Evolutionary conservation across 768 basidiomycete genomes (phyloP).

Genomic region (Tulasnella sp.): DNA sequence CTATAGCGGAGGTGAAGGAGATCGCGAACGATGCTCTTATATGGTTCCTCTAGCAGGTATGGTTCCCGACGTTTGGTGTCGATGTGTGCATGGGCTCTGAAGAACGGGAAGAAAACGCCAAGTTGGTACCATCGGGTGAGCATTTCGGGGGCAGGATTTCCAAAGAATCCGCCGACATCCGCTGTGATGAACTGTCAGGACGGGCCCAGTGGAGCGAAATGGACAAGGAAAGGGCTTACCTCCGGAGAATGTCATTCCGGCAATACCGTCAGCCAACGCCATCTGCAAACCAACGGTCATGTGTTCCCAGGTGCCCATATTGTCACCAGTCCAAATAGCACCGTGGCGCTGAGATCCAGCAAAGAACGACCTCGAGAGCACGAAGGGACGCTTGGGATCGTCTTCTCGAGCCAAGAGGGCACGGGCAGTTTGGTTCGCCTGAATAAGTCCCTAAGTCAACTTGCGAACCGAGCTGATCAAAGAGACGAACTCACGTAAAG

Average conservation of each 20-base stretch:
- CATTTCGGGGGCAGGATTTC: conserved; percentile 91
- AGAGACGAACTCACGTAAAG: conserved; percentile 40
- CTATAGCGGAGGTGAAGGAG: conserved; percentile 74
- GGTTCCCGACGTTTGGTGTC: conserved; percentile 98
- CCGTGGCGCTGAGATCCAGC: conserved; percentile 93
- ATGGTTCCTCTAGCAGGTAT: conserved; percentile 82
- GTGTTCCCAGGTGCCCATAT: conserved; percentile 95
- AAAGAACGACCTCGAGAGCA: conserved; percentile 90
- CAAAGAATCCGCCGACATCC: conserved; percentile 98
- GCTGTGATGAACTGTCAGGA: conserved; percentile 43
- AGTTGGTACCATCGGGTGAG: conserved; percentile 96
- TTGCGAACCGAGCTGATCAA: background rate
- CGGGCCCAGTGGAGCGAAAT: background rate
- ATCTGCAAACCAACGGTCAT: conserved; percentile 91
- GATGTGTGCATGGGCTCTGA: conserved; percentile 96
- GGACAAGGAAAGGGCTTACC: conserved; percentile 46
- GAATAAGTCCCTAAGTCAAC: background rate
- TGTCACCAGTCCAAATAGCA: conserved; percentile 99
- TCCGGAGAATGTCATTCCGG: conserved; percentile 85
- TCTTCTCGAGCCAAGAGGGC: conserved; percentile 70
- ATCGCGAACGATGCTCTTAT: conserved; percentile 73
- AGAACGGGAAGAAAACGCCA: conserved; percentile 92
- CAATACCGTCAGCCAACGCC: conserved; percentile 80
- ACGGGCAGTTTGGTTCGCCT: conserved; percentile 80
- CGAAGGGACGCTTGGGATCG: conserved; percentile 80